Base-by-base conservation (phyloP, 305 asterid genomes). In the Solanum aculeatissimum region DNA sequence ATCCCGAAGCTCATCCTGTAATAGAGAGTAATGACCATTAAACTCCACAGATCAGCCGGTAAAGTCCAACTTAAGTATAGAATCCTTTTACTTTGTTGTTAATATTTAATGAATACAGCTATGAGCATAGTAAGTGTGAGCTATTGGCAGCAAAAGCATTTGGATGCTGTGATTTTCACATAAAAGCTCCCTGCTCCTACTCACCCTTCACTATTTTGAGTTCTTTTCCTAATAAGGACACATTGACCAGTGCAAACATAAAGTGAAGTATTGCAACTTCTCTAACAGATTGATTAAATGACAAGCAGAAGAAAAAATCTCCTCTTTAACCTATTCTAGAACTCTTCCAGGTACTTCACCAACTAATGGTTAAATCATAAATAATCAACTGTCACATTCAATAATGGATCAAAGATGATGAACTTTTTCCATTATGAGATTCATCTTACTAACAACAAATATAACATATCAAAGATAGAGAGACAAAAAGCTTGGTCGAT, bases 1-100 rank as follows among this genome's bases (percentile, higher is more conserved):
- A 84, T 91, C 96, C 49, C 43, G 42, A 25, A 75, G 81, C 43
- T 75, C 81, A 49, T 75, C 81, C 81, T 75, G 58, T 38, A 29
- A 23, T 14, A 43, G 57, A 71, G 80, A 72, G 80, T 45, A 72
- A 23, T 45, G 40, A 72, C 58, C 21, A 72, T 45, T 72, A 72
- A 45, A 72, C 38, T 45, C 80, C 23, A 9, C 80, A 23, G 35
- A 38, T 25, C 40, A 72, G 38, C 15, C 80, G 0, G 40, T 12
- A 43, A 72, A 45, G 80, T 43, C 9, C n/a, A 72, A 72, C 57
- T 21, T 15, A 72, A 72, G 55, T 21, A 45, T n/a, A 21, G 29
- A 23, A 72, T 43, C 21, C 40, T 43, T 71, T 43, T n/a, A n/a
- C 55, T 72, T 43, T 72, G 57, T 43, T n/a, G 9, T 21, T 43